These are phyloP conservation scores for Polyrhizophydium stewartii DNA, from an alignment of 371 early-diverging fungal genomes.

Conservation along the genomic window DNA sequence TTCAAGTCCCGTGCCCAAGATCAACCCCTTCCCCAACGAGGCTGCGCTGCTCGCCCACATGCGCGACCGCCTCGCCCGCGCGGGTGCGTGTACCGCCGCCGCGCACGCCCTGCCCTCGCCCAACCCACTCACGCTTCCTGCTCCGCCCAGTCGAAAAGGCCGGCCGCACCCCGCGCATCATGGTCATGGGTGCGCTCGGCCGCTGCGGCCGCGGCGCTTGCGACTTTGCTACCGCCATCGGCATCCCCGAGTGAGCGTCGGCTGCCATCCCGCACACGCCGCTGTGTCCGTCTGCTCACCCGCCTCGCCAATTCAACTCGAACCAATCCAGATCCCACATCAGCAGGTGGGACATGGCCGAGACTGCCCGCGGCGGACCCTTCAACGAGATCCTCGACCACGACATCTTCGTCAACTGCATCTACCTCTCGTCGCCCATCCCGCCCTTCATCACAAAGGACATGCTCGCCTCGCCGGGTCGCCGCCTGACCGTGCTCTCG, in stretches of 20 bases:
- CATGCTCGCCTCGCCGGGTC: conserved; percentile 50
- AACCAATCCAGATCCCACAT: conserved; percentile 57
- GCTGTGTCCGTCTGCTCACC: too few relatives aligned
- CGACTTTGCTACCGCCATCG: conserved; percentile 77
- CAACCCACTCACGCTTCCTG: too few relatives aligned
- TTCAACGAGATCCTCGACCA: conserved; percentile 83
- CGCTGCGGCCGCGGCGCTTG: conserved; percentile 92
- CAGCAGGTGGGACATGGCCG: conserved; percentile 92
- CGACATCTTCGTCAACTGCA: conserved; percentile 97
- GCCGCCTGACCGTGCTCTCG: conserved; percentile 76
- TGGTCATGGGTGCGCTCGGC: conserved; percentile 97
- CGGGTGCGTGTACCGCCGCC: conserved; percentile 31
- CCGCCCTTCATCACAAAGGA: conserved; percentile 90
- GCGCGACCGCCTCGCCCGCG: conserved; percentile 63
- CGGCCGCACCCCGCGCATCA: conserved; percentile 70
- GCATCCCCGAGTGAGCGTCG: conserved; percentile 68
- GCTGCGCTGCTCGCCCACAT: conserved; percentile 68
- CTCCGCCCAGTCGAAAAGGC: conserved; percentile 39
- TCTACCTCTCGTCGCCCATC: conserved; percentile 87
- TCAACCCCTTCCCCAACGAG: conserved; percentile 84
- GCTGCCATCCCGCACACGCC: not conserved
- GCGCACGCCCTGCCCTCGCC: too few relatives aligned
- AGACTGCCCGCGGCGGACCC: conserved; percentile 91
- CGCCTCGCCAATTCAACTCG: conserved; percentile 2
- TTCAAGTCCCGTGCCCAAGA: conserved; percentile 48